Evolutionary conservation across 768 basidiomycete species (phyloP).

Genomic region (Coprinellus micaceus): DNA sequence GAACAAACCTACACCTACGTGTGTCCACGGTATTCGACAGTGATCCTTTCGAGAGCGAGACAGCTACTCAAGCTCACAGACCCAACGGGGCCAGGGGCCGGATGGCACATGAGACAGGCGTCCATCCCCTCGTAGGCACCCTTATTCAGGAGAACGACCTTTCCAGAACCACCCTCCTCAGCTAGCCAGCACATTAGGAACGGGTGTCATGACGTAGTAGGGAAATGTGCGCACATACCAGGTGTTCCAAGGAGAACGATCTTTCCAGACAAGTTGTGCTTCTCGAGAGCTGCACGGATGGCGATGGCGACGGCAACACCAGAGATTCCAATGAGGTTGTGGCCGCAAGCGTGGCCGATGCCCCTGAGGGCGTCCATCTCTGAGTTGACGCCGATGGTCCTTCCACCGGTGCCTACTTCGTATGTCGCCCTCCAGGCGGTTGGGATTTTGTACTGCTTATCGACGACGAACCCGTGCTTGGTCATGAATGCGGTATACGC

Average conservation of each 20-base stretch:
- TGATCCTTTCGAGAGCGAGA: constrained; percentile 57
- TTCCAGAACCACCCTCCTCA: constrained; percentile 77
- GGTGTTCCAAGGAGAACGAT: constrained; percentile 76
- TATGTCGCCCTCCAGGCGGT: constrained; percentile 78
- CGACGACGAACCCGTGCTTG: constrained; percentile 62
- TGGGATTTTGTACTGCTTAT: constrained; percentile 54
- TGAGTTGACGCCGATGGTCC: constrained; percentile 75
- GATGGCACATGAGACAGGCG: constrained; percentile 81
- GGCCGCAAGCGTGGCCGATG: constrained; percentile 74
- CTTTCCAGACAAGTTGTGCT: constrained; percentile 61
- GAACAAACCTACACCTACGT: constrained; percentile 42
- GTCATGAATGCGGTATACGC: constrained; percentile 63
- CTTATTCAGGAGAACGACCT: constrained; percentile 61
- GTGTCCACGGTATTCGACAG: constrained; percentile 68
- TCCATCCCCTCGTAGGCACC: constrained; percentile 78
- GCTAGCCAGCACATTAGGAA: constrained; percentile 34
- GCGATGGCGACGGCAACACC: constrained; percentile 70
- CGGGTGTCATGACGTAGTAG: background rate
- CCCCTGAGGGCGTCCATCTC: constrained; percentile 70
- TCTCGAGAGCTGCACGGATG: constrained; percentile 58
- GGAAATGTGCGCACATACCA: constrained; percentile 35
- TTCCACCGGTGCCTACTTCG: constrained; percentile 60
- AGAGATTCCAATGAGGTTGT: constrained; percentile 78
- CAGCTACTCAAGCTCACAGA: constrained; percentile 63
- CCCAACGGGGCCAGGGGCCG: constrained; percentile 70